Base-by-base conservation (phyloP, 1,284 basidiomycete species). In the Coniferiporia sulphurascens region DNA sequence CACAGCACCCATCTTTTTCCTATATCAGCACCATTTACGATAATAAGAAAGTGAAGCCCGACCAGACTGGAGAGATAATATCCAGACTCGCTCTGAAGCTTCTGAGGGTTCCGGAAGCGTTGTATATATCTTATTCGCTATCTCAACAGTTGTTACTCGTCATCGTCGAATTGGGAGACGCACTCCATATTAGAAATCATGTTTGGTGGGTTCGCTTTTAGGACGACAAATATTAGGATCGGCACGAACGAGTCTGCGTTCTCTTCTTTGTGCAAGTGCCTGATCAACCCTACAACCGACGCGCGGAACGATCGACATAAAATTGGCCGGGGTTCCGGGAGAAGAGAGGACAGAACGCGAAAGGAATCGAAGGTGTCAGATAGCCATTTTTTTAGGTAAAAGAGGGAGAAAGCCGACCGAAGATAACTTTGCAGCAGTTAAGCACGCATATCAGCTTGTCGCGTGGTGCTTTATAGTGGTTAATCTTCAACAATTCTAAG, bases 351-450 rank as follows among this genome's bases (percentile, higher is more conserved):
- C 3, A 17, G 15, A 45, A n/a, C 3, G 63, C n/a, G 41, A 34
- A 32, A 45, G 62, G 50, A 59, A 57, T 57, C 7, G 54, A 44
- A 44, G 62, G 48, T 59, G 58, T 57, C 35, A 58, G 56, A n/a
- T 60, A 55, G 43, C 21, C 51, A 46, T n/a, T 15, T n/a, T 15
- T 56, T 48, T 45, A 62, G 27, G 46, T 12, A 53, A 36, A 45
- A 34, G 27, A 35, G 15, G 19, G 22, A 38, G 48, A 59, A 17
- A 61, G 70, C 86, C 64, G 66, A 93, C 96, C 96, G 71, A 98
- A 99, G 69, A 99, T 98, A 74, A 99, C 95, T 78, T 99, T 99
- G 85, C 95, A 99, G 74, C 87, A 93, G 70, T 99, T 99, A 52
- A 99, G 77, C 51, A 99, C 91, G 74, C 97, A 99, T 62, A 99